Percentiles rank a stretch among this genome's conserved stretches.
phyloP scores from a whole-genome alignment of 1,139 yeast species.

The Suhomyces choctaworum region DNA sequence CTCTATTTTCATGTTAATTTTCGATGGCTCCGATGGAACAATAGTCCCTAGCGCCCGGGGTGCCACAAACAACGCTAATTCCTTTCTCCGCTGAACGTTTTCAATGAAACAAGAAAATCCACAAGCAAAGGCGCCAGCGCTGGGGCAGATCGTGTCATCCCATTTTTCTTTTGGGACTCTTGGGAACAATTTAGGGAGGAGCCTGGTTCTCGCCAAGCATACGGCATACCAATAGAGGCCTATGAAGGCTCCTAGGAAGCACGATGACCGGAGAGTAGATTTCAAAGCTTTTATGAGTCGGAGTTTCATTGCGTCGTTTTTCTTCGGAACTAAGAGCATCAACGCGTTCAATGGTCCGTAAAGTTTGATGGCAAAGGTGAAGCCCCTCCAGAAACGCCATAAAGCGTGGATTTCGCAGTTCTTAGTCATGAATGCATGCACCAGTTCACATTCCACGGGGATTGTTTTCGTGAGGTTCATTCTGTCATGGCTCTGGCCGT shows the following conservation, averaged over 20 bases:
- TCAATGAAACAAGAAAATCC: conserved; percentile 40
- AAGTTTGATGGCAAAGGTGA: conserved; percentile 33
- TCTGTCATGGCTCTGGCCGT: conserved; percentile 26
- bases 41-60: conserved; percentile 41
- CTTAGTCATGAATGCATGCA: conserved; percentile 35
- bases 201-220: conserved; percentile 34
- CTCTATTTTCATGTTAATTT: conserved; percentile 29
- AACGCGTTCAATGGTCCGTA: conserved; percentile 35
- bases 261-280: conserved; percentile 32
- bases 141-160: conserved; percentile 34
- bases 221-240: conserved; percentile 41
- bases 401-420: conserved; percentile 41
- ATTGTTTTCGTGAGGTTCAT: conserved; percentile 23
- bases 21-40: conserved; percentile 29
- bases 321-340: conserved; percentile 32
- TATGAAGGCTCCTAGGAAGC: conserved; percentile 36
- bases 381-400: conserved; percentile 40
- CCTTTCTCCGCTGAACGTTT: conserved; percentile 35
- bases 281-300: conserved; percentile 26
- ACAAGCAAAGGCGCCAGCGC: conserved; percentile 32
- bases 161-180: conserved; percentile 26
- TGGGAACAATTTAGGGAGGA: conserved; percentile 34
- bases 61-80: conserved; percentile 42
- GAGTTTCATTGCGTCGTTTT: conserved; percentile 15
- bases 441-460: conserved; percentile 33